Percentiles rank a stretch among this genome's conserved stretches.
phyloP scores from a whole-genome alignment of 805 yeast genomes.

The Kuraishia hungarica region DNA sequence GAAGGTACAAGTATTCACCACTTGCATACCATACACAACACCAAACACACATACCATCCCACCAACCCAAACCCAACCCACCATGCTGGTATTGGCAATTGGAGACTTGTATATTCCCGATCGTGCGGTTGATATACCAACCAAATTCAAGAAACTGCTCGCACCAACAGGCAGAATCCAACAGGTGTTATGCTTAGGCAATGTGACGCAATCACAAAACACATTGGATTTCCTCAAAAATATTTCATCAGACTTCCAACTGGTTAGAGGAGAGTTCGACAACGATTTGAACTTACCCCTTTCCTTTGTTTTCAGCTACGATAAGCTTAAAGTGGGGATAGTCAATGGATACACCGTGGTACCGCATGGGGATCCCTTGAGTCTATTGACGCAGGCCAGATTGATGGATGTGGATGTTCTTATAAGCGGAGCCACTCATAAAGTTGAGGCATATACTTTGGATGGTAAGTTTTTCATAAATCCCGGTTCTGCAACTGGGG shows the following conservation, averaged over 20 bases:
- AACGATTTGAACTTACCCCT: conserved; percentile 41
- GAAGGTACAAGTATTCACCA: no score
- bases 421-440: conserved; percentile 89
- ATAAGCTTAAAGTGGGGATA: conserved; percentile 71
- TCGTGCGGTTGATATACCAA: conserved; percentile 56
- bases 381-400: conserved; percentile 74
- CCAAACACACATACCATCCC: background rate
- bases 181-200: conserved; percentile 81
- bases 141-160: conserved; percentile 64
- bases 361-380: conserved; percentile 82
- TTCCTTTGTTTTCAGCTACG: conserved; percentile 57
- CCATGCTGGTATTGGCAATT: conserved; percentile 67
- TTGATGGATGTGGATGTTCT: conserved; percentile 87
- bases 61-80: background rate
- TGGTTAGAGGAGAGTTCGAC: conserved; percentile 83
- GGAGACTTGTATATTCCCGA: conserved; percentile 92
- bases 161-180: conserved; percentile 74
- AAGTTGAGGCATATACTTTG: conserved; percentile 85
- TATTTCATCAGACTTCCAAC: conserved; percentile 62
- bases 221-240: conserved; percentile 57
- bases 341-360: conserved; percentile 78
- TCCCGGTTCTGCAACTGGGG: conserved; percentile 97
- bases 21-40: no score
- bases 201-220: conserved; percentile 58
- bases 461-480: conserved; percentile 92